Evolutionary conservation across 1,284 basidiomycete species (phyloP).

Genomic region (Malassezia cuniculi): DNA sequence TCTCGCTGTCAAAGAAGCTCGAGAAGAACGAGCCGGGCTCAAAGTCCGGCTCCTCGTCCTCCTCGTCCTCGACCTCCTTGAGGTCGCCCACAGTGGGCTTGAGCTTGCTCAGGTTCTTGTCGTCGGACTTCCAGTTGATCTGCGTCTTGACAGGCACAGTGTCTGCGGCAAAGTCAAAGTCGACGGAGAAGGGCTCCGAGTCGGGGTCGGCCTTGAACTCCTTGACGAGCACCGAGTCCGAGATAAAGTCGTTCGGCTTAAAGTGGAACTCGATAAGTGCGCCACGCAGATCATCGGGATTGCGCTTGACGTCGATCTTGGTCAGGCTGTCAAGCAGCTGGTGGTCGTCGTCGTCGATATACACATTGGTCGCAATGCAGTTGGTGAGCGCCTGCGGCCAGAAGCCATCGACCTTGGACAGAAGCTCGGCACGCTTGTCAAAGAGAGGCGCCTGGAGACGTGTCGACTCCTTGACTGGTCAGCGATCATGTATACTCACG

Average conservation of each 20-base stretch:
- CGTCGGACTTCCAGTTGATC: slow-evolving; percentile 69
- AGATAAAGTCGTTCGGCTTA: slow-evolving; percentile 34
- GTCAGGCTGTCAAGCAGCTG: slow-evolving; percentile 31
- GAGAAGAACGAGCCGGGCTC: slow-evolving; percentile 78
- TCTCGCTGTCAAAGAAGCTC: slow-evolving; percentile 55
- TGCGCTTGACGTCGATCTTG: slow-evolving; percentile 28
- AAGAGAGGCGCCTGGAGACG: slow-evolving; percentile 35
- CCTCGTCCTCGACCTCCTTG: slow-evolving; percentile 17
- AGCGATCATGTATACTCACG: slow-evolving; percentile 1
- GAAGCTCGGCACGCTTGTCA: slow-evolving; percentile 32
- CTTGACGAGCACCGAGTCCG: slow-evolving; percentile 32
- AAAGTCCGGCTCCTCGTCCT: slow-evolving; percentile 46
- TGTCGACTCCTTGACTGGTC: slow-evolving; percentile 26
- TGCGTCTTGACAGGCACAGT: slow-evolving; percentile 45
- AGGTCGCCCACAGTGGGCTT: slow-evolving; percentile 54
- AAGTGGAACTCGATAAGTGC: slow-evolving; percentile 35
- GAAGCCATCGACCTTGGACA: slow-evolving; percentile 29
- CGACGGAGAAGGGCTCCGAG: slow-evolving; percentile 22
- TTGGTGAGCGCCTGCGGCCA: slow-evolving; percentile 39
- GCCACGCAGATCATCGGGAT: slow-evolving; percentile 31
- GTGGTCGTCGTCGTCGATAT: slow-evolving; percentile 41
- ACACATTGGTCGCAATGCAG: slow-evolving; percentile 37
- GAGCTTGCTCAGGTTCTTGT: slow-evolving; percentile 61
- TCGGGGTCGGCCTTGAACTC: slow-evolving; percentile 29
- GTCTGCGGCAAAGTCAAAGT: slow-evolving; percentile 38